phyloP scores from a whole-genome alignment of 139 green algal species.

The Chlorella sp. region DNA sequence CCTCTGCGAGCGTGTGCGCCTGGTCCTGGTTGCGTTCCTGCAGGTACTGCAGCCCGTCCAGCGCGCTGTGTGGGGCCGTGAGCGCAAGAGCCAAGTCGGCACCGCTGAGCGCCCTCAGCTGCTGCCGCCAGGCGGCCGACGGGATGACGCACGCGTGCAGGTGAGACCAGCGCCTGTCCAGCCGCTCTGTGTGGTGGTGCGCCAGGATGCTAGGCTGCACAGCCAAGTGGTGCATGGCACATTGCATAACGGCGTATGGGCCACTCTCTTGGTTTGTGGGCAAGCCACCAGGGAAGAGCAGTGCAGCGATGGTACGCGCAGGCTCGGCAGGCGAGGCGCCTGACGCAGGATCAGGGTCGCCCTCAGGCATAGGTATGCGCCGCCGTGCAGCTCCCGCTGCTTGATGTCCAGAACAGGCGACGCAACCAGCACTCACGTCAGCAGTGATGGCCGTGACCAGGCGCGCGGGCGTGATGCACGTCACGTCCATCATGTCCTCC shows the following conservation, averaged over 20 bases:
- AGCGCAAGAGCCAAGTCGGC: background rate
- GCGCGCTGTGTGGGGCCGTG: background rate
- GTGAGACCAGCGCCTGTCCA: background rate
- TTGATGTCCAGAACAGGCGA: no score
- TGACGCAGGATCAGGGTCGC: no score
- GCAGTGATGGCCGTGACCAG: background rate
- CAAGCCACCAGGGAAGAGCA: no score
- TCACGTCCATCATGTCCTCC: background rate
- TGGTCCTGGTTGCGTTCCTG: background rate
- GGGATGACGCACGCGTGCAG: background rate
- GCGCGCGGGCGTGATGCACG: background rate
- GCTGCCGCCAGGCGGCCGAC: background rate
- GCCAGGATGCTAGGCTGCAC: background rate
- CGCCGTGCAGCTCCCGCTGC: no score
- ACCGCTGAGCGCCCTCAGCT: background rate
- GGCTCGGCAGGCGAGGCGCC: no score
- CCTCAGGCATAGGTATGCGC: no score
- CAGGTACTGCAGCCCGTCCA: background rate
- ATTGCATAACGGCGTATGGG: no score
- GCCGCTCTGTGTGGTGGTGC: background rate
- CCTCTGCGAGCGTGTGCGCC: background rate
- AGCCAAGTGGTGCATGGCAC: background rate
- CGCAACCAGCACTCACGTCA: no score
- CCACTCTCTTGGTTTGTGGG: no score
- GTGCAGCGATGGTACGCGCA: no score